Evolutionary conservation across 495 filamentous ascomycete genomes (phyloP).

Genomic region (Jackrogersella multiformis): DNA sequence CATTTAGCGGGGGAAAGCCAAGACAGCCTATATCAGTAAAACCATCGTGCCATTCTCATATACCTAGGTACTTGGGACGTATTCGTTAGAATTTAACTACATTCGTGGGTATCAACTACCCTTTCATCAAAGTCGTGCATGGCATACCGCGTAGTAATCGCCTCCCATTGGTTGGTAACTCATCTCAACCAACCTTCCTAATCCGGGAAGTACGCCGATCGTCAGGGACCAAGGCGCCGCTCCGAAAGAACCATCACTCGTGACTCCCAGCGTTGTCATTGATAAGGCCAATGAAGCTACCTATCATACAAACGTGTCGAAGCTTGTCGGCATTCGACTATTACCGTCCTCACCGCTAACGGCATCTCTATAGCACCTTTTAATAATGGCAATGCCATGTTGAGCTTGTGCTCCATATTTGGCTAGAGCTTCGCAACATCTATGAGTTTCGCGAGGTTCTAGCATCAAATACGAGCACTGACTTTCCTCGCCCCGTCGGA

Average conservation of each 20-base stretch:
- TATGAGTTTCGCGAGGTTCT: not conserved
- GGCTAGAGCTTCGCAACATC: not conserved
- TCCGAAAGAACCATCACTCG: not conserved
- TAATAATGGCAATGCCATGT: not conserved
- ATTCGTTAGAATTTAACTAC: constrained; percentile 17
- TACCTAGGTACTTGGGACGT: not conserved
- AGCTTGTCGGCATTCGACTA: not conserved
- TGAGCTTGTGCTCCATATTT: not conserved
- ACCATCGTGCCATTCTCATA: constrained; percentile 5
- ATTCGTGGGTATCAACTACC: constrained; percentile 21
- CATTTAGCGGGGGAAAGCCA: not conserved
- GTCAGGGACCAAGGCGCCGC: constrained; percentile 28
- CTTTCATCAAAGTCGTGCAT: constrained; percentile 31
- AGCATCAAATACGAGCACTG: not conserved
- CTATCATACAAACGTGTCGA: constrained; percentile 26
- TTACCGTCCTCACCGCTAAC: not conserved
- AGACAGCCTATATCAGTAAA: not conserved
- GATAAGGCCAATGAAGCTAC: constrained; percentile 35
- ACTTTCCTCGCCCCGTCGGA: not conserved
- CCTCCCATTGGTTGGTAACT: constrained; percentile 25
- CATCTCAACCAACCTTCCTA: constrained; percentile 36
- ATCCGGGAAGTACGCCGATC: constrained; percentile 36
- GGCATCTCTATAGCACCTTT: not conserved
- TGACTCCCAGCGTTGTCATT: constrained; percentile 2
- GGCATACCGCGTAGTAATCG: constrained; percentile 14